Evolutionary conservation across 441 rosid species (phyloP), one percentile per base, ranked within the genome.

Genomic region (Daphne laureola): DNA sequence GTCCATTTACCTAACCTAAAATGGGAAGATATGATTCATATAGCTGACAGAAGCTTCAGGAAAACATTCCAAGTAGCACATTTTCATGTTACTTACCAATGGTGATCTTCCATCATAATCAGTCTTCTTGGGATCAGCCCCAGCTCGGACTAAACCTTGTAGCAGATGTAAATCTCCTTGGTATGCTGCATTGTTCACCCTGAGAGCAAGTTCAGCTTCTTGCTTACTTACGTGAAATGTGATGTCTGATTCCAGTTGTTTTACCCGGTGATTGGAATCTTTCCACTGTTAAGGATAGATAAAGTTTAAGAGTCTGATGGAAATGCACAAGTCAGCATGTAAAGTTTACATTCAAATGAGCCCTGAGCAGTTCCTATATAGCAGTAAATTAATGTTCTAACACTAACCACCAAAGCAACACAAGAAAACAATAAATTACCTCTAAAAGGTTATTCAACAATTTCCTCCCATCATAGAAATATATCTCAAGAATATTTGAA

Each of bases 61-160:
- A 9, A 31, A 31, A 31, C 43, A 25, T 51, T 26, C n/a, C 9
- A 51, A 21, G 25, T 21, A 21, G 16, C n/a, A 42, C 41, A 40
- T 12, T 25, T 49, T 43, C 8, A 38, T 48, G 53, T 26, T 54
- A 38, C 68, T 51, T 86, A 91, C 96, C 91, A 92, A 69, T 3
- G 96, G 90, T 12, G 95, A 68, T 73, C 97, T 80, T 65, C 95
- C 95, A 63, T 87, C 97, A 70, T 93, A 93, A 70, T 93, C 98
- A 23, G 81, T 74, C 78, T 76, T 81, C 67, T 75, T 84, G 50
- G 87, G 95, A 73, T 87, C 93, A 17, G 98, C 97, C 35, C 98
- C 98, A n/a, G 89, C 82, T 42, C 78, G 74, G 59, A 89, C 71
- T 63, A 86, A 80, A 62, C 77, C 64, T 69, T 85, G 87, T 51